phyloP scores from a whole-genome alignment of 768 basidiomycete genomes.

The Galerina sulciceps region DNA sequence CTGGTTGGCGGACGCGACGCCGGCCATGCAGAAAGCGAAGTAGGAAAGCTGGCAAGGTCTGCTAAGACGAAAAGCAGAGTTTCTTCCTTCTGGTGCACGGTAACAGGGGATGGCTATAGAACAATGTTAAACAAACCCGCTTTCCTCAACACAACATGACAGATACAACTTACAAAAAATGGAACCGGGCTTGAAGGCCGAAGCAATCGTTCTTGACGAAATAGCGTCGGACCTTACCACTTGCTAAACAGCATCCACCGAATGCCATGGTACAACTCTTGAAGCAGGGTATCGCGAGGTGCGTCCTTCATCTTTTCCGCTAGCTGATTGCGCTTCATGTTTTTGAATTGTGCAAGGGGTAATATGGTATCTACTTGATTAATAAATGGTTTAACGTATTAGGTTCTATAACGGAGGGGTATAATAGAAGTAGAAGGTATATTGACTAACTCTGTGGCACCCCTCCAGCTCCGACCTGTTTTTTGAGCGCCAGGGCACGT shows the following conservation, averaged over 20 bases:
- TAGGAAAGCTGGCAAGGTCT: too few relatives aligned
- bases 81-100: too few relatives aligned
- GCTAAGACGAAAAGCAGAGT: too few relatives aligned
- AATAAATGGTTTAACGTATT: not conserved
- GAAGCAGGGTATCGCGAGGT: slow-evolving; percentile 16
- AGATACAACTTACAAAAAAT: too few relatives aligned
- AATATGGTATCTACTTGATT: not conserved
- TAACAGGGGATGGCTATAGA: too few relatives aligned
- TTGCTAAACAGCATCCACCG: slow-evolving; percentile 56
- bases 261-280: slow-evolving; percentile 46
- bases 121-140: too few relatives aligned
- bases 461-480: slow-evolving; percentile 16
- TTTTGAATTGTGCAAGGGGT: not conserved
- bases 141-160: too few relatives aligned
- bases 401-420: not conserved
- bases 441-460: slow-evolving; percentile 15
- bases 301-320: slow-evolving; percentile 13
- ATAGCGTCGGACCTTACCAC: slow-evolving; percentile 29
- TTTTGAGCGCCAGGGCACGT: slow-evolving; percentile 53
- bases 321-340: slow-evolving; percentile 1
- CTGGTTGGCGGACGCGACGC: too few relatives aligned
- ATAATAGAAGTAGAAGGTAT: slow-evolving; percentile 1
- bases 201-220: not conserved
- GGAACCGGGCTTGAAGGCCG: too few relatives aligned
- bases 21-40: too few relatives aligned